Conservation (phyloP, 495 filamentous ascomycete species). For the Annulohypoxylon stygium region DNA sequence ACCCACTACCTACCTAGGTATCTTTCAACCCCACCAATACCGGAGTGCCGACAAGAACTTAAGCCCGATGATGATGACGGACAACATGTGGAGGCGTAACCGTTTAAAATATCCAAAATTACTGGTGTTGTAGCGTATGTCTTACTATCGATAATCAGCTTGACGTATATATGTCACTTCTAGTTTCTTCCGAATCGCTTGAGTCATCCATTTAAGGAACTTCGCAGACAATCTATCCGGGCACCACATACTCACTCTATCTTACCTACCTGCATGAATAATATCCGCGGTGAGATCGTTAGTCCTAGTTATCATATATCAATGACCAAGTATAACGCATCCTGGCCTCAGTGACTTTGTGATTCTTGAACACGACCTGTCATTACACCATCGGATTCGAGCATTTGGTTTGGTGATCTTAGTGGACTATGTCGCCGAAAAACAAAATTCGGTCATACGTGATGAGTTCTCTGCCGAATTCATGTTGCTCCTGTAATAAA, state of each 20-base stretch:
- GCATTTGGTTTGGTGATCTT: constrained; percentile 2
- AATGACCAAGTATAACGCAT: constrained; percentile 18
- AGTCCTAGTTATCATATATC: background rate
- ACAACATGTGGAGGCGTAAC: constrained; percentile 31
- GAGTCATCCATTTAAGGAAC: constrained; percentile 15
- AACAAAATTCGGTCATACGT: background rate
- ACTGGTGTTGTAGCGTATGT: constrained; percentile 24
- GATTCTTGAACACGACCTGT: constrained; percentile 15
- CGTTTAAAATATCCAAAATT: background rate
- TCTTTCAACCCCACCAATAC: constrained; percentile 37
- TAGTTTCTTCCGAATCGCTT: background rate
- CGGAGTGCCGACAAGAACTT: constrained; percentile 40
- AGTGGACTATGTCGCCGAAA: background rate
- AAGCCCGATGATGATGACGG: constrained; percentile 37
- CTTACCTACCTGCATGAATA: background rate
- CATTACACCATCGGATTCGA: constrained; percentile 21
- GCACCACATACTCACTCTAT: background rate
- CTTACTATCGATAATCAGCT: background rate
- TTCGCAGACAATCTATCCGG: constrained; percentile 13
- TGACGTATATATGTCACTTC: constrained; percentile 17
- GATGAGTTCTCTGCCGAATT: constrained; percentile 13
- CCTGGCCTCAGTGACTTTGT: constrained; percentile 1
- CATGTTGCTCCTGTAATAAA: constrained; percentile 8
- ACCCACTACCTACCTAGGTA: constrained; percentile 8
- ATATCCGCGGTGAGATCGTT: constrained; percentile 7